Evolutionary conservation across 768 basidiomycete species (phyloP).

Genomic region (Russula foetens): DNA sequence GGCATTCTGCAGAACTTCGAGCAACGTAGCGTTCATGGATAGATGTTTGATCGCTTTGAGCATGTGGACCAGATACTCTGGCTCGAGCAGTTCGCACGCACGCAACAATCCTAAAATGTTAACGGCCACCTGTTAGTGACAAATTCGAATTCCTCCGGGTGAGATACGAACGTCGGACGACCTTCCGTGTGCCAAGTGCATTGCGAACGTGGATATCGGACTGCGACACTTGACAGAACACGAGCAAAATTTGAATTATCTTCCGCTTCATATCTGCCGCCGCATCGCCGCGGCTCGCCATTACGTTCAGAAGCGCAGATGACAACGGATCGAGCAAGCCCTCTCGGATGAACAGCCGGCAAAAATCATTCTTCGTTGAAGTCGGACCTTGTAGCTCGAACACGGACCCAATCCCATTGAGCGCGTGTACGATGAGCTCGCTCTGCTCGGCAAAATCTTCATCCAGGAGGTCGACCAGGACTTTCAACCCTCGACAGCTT

Average conservation of each 20-base stretch:
- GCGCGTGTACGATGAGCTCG: constrained; percentile 84
- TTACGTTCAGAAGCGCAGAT: constrained; percentile 81
- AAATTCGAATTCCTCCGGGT: not conserved
- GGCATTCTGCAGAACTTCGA: constrained; percentile 93
- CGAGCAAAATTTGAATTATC: constrained; percentile 79
- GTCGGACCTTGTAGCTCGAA: constrained; percentile 96
- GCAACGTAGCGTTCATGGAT: constrained; percentile 83
- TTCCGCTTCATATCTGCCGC: constrained; percentile 76
- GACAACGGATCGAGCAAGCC: constrained; percentile 91
- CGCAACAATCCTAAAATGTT: constrained; percentile 60
- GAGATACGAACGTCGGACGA: constrained; percentile 67
- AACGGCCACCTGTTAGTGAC: not conserved
- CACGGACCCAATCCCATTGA: constrained; percentile 91
- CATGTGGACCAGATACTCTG: constrained; percentile 81
- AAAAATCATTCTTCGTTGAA: constrained; percentile 90
- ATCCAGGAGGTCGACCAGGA: constrained; percentile 92
- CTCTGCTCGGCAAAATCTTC: constrained; percentile 92
- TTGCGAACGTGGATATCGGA: constrained; percentile 90
- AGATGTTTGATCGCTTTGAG: constrained; percentile 95
- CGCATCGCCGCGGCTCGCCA: constrained; percentile 58
- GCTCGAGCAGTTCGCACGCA: constrained; percentile 79
- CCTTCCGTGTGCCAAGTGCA: constrained; percentile 83
- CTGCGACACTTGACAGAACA: constrained; percentile 96
- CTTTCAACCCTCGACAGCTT: constrained; percentile 90
- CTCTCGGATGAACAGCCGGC: constrained; percentile 95